Base-by-base conservation (phyloP, 129 eudicot species). In the Tagetes erecta region DNA sequence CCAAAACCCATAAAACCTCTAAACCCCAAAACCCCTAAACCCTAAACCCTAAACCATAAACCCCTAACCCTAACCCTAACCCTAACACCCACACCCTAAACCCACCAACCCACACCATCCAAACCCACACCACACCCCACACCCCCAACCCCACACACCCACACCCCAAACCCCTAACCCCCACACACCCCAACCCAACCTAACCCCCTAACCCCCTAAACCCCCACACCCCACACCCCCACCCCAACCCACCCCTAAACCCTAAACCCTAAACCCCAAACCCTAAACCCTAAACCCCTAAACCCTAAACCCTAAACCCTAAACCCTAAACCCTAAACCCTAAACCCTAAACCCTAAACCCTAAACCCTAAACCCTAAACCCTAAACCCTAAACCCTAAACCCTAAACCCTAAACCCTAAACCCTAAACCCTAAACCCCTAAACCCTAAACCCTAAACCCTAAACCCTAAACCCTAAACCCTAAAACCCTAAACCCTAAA, bases 21-120 rank as follows among this genome's bases (percentile, higher is more conserved):
- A n/a, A n/a, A n/a, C n/a, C n/a, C n/a, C n/a, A n/a, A n/a, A n/a
- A n/a, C n/a, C n/a, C n/a, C n/a, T n/a, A n/a, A n/a, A n/a, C n/a
- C n/a, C n/a, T n/a, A n/a, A n/a, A n/a, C n/a, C n/a, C n/a, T n/a
- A n/a, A n/a, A n/a, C n/a, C n/a, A n/a, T n/a, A n/a, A n/a, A n/a
- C n/a, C n/a, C n/a, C n/a, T n/a, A n/a, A n/a, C n/a, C n/a, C n/a
- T n/a, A n/a, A n/a, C n/a, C n/a, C n/a, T n/a, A 72, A 57, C 76
- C 76, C 67, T 36, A 72, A 72, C 6, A 67, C 76, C 67, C 12
- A 53, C 56, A 57, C 67, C 76, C 76, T 39, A 53, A 72, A 57
- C 76, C 76, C 67, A 13, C 39, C 56, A 57, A 67, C 76, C 76
- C 39, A 72, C 56, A 64, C 68, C 79, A 4, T 20, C 11, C 56